Conservation (phyloP, 768 basidiomycete genomes). For the Pleurotus djamor region DNA sequence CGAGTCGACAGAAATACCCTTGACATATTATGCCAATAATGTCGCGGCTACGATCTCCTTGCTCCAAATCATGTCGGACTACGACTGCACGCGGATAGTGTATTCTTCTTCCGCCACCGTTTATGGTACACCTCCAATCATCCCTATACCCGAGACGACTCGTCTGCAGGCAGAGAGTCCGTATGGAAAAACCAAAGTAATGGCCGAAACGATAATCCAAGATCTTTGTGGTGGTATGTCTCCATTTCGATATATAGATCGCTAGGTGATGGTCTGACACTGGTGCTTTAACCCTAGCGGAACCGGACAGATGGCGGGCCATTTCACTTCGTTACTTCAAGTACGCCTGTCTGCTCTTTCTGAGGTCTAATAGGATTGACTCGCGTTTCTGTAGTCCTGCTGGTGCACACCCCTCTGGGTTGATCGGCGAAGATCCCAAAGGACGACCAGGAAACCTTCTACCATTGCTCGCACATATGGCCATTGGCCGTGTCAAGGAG, state of each 20-base stretch:
- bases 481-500: conserved; percentile 81
- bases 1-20: conserved; percentile 90
- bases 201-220: conserved; percentile 87
- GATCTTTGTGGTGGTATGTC: conserved; percentile 79
- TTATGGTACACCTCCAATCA: conserved; percentile 88
- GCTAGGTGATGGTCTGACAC: conserved; percentile 4
- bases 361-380: neutral
- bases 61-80: conserved; percentile 83
- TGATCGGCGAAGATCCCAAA: conserved; percentile 94
- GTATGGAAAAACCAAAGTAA: conserved; percentile 95
- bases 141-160: conserved; percentile 94
- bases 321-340: conserved; percentile 98
- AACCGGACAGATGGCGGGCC: conserved; percentile 69
- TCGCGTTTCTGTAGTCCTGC: conserved; percentile 63
- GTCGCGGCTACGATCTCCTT: conserved; percentile 86
- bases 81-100: conserved; percentile 82
- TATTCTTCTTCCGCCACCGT: conserved; percentile 99
- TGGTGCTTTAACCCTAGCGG: conserved; percentile 41
- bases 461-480: conserved; percentile 93
- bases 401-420: conserved; percentile 95
- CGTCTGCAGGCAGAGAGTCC: conserved; percentile 86
- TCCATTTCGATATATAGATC: conserved; percentile 5
- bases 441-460: conserved; percentile 95
- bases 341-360: conserved; percentile 34
- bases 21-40: conserved; percentile 94